Percentiles rank a stretch among this genome's conserved stretches.
These are phyloP conservation scores for Grosmannia serpens DNA, from an alignment of 2,329 filamentous ascomycete genomes.

Conservation along the genomic window DNA sequence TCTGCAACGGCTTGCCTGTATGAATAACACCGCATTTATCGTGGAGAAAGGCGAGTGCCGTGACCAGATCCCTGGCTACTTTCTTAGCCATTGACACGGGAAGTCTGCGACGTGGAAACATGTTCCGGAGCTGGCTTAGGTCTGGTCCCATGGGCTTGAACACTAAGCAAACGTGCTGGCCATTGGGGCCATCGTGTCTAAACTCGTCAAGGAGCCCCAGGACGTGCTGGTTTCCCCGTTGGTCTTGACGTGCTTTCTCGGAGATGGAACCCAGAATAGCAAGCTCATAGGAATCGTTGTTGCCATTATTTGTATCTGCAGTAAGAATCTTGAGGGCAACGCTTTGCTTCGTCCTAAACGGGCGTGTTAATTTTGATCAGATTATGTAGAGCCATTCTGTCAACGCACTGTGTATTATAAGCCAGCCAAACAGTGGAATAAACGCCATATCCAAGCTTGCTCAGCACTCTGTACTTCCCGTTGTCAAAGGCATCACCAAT, in stretches of 20 bases:
- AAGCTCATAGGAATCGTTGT: not conserved
- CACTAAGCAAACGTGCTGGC: constrained; percentile 3
- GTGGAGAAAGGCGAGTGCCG: constrained; percentile 2
- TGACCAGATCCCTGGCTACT: not conserved
- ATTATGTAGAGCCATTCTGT: not conserved
- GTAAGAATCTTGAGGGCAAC: constrained; percentile 5
- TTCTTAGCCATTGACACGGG: not conserved
- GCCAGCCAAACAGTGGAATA: constrained; percentile 6
- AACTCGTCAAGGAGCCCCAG: not conserved
- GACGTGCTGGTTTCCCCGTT: not conserved
- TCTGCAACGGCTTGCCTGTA: not conserved
- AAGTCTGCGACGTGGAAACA: not conserved
- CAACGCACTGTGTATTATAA: not conserved
- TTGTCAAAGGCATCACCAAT: constrained; percentile 2
- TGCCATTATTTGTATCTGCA: constrained; percentile 1
- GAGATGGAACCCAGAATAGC: not conserved
- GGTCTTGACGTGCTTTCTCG: not conserved
- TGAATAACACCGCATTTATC: constrained; percentile 3
- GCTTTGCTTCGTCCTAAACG: not conserved
- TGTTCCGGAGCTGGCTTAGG: not conserved
- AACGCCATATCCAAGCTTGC: constrained; percentile 1
- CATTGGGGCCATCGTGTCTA: constrained; percentile 1
- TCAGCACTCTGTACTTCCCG: constrained; percentile 1
- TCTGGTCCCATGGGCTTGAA: constrained; percentile 1
- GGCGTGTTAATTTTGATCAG: not conserved